These are phyloP conservation scores for Picea mariana DNA, from an alignment of 83 land plant species.

Conservation along the genomic window DNA sequence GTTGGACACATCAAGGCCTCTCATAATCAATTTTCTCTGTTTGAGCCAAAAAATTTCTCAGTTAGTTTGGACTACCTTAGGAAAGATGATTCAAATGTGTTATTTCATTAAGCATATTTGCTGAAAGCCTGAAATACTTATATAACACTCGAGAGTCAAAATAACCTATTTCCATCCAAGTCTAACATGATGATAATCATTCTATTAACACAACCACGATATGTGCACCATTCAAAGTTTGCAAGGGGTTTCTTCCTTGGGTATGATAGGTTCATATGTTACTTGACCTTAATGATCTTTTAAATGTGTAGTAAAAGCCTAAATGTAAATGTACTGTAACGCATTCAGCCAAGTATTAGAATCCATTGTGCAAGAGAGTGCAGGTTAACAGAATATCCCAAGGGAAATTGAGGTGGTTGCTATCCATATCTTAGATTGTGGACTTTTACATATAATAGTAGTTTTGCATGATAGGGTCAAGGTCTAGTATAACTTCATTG, in stretches of 20 bases:
- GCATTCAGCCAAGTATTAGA: not conserved
- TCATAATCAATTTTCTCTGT: not conserved
- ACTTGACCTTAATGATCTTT: not conserved
- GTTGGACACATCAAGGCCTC: not conserved
- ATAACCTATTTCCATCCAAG: too few relatives aligned
- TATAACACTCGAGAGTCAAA: too few relatives aligned
- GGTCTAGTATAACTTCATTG: too few relatives aligned
- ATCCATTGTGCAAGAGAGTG: not conserved
- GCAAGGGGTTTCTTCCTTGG: not conserved
- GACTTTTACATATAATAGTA: too few relatives aligned
- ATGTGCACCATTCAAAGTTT: not conserved
- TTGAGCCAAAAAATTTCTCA: not conserved
- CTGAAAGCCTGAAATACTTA: too few relatives aligned
- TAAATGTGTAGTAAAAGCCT: not conserved
- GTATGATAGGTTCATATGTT: not conserved
- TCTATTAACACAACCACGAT: not conserved
- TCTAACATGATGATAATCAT: too few relatives aligned
- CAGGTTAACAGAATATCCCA: too few relatives aligned
- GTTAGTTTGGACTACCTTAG: not conserved
- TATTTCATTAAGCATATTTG: not conserved
- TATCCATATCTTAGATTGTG: too few relatives aligned
- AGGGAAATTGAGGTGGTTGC: too few relatives aligned
- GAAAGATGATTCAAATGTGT: not conserved
- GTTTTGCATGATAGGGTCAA: too few relatives aligned
- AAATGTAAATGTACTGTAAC: not conserved